Evolutionary conservation across 139 green algal genomes (phyloP).

Genomic region (Tetratostichococcus sp.): DNA sequence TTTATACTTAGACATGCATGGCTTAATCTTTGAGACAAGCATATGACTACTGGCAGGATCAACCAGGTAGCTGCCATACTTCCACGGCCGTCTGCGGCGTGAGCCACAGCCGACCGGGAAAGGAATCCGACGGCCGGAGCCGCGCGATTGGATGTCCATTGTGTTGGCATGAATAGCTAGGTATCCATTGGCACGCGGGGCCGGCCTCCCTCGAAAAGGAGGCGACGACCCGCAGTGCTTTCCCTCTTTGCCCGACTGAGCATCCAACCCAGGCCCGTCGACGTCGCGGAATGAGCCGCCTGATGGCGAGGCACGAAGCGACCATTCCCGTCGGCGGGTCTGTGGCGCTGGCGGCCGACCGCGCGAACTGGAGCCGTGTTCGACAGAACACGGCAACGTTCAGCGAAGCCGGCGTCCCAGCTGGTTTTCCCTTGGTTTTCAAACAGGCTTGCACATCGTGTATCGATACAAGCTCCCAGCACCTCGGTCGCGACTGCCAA

Average conservation of each 20-base stretch:
- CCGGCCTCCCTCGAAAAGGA: not conserved
- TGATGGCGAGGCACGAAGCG: not conserved
- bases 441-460: constrained; percentile 42
- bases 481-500: not conserved
- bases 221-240: constrained; percentile 22
- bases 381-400: not conserved
- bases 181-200: constrained; percentile 6
- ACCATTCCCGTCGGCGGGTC: constrained; percentile 26
- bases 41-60: constrained; percentile 97
- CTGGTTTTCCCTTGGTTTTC: constrained; percentile 22
- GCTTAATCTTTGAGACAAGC: constrained; percentile 98
- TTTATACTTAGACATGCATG: constrained; percentile 99
- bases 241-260: constrained; percentile 28
- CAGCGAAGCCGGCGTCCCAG: constrained; percentile 1
- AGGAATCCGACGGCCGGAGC: not conserved
- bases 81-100: not conserved
- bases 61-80: constrained; percentile 84
- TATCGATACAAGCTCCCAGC: constrained; percentile 43
- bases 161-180: constrained; percentile 4
- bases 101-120: not conserved
- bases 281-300: constrained; percentile 21
- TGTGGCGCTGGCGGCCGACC: constrained; percentile 24
- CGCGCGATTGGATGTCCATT: constrained; percentile 23
- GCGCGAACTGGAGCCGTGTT: not conserved
- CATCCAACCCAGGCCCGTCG: constrained; percentile 20